Evolutionary conservation across 2,329 filamentous ascomycete species (phyloP).

Genomic region (Epichloe aotearoae): DNA sequence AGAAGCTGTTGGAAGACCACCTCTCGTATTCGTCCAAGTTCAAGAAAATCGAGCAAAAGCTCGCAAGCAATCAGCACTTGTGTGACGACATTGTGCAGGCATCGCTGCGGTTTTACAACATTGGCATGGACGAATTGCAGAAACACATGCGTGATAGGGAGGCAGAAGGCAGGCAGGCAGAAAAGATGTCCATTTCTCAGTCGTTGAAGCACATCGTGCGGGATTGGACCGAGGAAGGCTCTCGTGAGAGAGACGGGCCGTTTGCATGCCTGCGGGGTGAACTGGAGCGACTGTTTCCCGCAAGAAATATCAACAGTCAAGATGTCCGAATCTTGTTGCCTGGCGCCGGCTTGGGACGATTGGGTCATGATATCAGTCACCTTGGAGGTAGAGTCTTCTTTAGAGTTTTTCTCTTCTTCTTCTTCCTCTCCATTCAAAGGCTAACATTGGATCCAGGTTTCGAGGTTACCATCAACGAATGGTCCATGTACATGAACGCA

Average conservation of each 20-base stretch:
- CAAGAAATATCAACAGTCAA: slow-evolving; percentile 3
- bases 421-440: background rate
- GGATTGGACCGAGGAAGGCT: slow-evolving; percentile 39
- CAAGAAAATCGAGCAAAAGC: slow-evolving; percentile 25
- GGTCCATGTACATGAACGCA: slow-evolving; percentile 44
- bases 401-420: background rate
- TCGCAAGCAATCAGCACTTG: slow-evolving; percentile 30
- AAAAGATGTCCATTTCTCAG: slow-evolving; percentile 36
- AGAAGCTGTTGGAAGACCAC: slow-evolving; percentile 33
- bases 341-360: slow-evolving; percentile 37
- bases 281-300: slow-evolving; percentile 19
- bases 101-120: slow-evolving; percentile 32
- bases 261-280: slow-evolving; percentile 26
- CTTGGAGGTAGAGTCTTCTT: slow-evolving; percentile 21
- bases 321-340: slow-evolving; percentile 32
- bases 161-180: slow-evolving; percentile 24
- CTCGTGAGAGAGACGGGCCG: slow-evolving; percentile 29
- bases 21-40: slow-evolving; percentile 45
- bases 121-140: slow-evolving; percentile 30
- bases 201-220: slow-evolving; percentile 43
- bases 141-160: slow-evolving; percentile 25
- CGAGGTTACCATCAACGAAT: slow-evolving; percentile 42
- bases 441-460: slow-evolving; percentile 21
- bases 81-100: slow-evolving; percentile 31
- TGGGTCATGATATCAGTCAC: slow-evolving; percentile 36